phyloP scores from a whole-genome alignment of 495 filamentous ascomycete species.

The Thermochaetoides thermophila region DNA sequence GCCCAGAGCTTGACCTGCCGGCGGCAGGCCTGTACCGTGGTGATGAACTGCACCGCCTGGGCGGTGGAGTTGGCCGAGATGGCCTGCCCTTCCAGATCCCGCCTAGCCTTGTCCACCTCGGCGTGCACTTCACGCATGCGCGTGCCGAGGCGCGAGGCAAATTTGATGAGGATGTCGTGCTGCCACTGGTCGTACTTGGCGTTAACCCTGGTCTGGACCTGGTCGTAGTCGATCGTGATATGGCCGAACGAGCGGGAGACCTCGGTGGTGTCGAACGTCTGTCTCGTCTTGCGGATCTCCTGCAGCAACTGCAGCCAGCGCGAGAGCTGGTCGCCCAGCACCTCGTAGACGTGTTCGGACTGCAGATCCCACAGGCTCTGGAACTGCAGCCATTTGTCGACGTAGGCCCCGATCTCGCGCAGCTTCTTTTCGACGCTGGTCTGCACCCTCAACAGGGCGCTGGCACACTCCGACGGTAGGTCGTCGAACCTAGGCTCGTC shows the following conservation, averaged over 20 bases:
- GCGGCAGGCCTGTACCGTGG: constrained; percentile 89
- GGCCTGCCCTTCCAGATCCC: constrained; percentile 78
- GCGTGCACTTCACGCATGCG: constrained; percentile 79
- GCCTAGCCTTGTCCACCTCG: constrained; percentile 74
- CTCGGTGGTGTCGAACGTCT: constrained; percentile 92
- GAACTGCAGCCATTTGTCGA: constrained; percentile 96
- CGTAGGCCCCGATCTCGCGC: constrained; percentile 59
- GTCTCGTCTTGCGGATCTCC: constrained; percentile 82
- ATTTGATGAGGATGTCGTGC: constrained; percentile 86
- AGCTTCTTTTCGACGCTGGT: constrained; percentile 64
- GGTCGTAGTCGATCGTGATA: constrained; percentile 89
- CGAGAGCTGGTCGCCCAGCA: constrained; percentile 78
- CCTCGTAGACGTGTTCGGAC: constrained; percentile 83
- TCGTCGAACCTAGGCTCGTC: constrained; percentile 67
- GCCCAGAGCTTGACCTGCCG: constrained; percentile 86
- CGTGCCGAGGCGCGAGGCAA: constrained; percentile 75
- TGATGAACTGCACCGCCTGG: constrained; percentile 95
- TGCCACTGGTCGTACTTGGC: constrained; percentile 99
- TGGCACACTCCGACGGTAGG: constrained; percentile 67
- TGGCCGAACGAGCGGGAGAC: constrained; percentile 83
- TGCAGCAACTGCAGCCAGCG: constrained; percentile 89
- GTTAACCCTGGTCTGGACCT: constrained; percentile 95
- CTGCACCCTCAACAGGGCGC: constrained; percentile 65
- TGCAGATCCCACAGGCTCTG: constrained; percentile 97
- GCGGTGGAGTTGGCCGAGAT: constrained; percentile 86